Evolutionary conservation across 2,329 filamentous ascomycete species (phyloP), one percentile per base, ranked within the genome.

Genomic region (Aspergillus fumigatiaffinis): DNA sequence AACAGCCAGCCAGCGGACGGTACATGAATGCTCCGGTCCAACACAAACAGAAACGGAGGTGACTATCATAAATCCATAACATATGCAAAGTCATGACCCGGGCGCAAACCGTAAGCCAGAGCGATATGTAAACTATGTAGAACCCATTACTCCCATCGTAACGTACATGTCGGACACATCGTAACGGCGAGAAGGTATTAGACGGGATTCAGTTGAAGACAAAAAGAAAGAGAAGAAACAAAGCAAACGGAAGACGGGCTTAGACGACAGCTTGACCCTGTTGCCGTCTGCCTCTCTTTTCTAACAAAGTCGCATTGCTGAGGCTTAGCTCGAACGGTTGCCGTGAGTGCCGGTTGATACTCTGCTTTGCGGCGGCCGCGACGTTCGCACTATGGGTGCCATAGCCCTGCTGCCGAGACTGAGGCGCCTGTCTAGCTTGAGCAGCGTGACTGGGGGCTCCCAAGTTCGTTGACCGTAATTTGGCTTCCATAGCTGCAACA

Each of bases 301-400:
- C 92, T 4, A 99, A 79, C 52, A 99, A 76, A 1, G 92, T 97
- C 1, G 94, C 90, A 55, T 94, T 94, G 63, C 96, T 91, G 41
- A 99, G 79, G 69, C 87, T 97, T 50, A 99, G 83, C 75, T 99
- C 94, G 65, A 99, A 99, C 0, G 89, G 87, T 32, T 91, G 92
- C 74, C 88, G 90, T 65, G 89, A 86, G 61, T 85, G 83, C 32
- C 84, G 80, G 48, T 87, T 85, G 44, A 94, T 91, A 69, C 91
- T 91, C 68, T 90, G 87, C 66, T 89, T 88, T 3, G 91, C 92
- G 0, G 92, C 92, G 0, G 90, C 88, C 0, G 92, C 90, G 0
- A 97, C 89, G 1, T 88, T 82, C 0, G 92, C 85, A 53, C 89
- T 93, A 70, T 97, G 93, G 71, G 96, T 92, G 2, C 92, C 92